These are phyloP conservation scores for Pyrenula aspistea DNA, from an alignment of 495 filamentous ascomycete genomes.

Conservation along the genomic window DNA sequence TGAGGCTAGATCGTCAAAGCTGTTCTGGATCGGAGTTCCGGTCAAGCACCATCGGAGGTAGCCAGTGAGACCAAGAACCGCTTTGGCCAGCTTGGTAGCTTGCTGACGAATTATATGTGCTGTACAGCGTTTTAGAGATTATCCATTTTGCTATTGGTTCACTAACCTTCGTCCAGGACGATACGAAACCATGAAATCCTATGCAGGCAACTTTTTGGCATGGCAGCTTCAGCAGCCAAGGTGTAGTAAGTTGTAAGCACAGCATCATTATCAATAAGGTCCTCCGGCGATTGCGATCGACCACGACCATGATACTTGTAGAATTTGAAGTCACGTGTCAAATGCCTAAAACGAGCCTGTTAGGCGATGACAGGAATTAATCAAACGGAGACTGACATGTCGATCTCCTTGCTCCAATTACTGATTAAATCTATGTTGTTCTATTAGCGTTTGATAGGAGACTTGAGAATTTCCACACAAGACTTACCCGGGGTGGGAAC, in stretches of 20 bases:
- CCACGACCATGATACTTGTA: not conserved
- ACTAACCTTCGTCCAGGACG: slow-evolving; percentile 64
- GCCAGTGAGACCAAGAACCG: not conserved
- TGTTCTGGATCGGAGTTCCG: slow-evolving; percentile 3
- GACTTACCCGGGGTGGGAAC: not conserved
- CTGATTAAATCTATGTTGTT: not conserved
- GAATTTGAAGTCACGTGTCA: not conserved
- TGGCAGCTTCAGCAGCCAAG: slow-evolving; percentile 24
- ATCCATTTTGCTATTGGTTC: not conserved
- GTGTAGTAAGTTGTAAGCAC: slow-evolving; percentile 70
- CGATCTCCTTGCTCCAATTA: not conserved
- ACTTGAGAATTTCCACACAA: not conserved
- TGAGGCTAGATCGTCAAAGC: not conserved
- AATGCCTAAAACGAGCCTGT: not conserved
- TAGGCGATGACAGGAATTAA: not conserved
- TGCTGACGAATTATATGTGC: slow-evolving; percentile 72
- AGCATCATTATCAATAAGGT: slow-evolving; percentile 52
- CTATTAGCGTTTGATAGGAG: not conserved
- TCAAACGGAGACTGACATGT: not conserved
- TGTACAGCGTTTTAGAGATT: not conserved
- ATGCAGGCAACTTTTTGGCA: slow-evolving; percentile 33
- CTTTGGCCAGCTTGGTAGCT: slow-evolving; percentile 24
- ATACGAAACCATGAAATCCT: slow-evolving; percentile 74
- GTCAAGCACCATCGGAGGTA: slow-evolving; percentile 4
- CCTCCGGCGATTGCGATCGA: slow-evolving; percentile 6